Conservation (phyloP, 306 rosid genomes). For the Fragaria iinumae region DNA sequence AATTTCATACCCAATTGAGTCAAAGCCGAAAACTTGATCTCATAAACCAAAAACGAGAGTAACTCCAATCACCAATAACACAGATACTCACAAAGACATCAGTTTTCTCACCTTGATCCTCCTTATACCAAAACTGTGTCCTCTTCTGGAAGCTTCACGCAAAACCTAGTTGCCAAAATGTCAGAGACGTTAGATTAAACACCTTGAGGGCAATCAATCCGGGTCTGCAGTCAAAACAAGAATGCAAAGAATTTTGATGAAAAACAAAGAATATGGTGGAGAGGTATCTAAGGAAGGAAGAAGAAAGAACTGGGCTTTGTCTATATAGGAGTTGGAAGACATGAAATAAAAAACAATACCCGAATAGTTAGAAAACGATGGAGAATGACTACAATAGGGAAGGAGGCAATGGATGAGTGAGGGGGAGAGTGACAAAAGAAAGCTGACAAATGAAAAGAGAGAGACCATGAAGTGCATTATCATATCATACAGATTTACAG, state of each 20-base stretch:
- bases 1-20: neutral
- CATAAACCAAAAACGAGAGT: neutral
- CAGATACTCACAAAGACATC: neutral
- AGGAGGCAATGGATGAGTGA: conserved; percentile 24
- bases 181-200: conserved; percentile 17
- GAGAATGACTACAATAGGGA: conserved; percentile 42
- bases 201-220: conserved; percentile 5
- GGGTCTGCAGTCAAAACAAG: neutral
- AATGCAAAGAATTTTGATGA: conserved; percentile 9
- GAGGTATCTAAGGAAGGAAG: conserved; percentile 30
- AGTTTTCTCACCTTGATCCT: conserved; percentile 14
- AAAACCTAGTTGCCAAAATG: conserved; percentile 15
- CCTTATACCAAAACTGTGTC: neutral
- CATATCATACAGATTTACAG: neutral
- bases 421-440: conserved; percentile 34
- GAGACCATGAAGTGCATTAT: neutral
- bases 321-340: conserved; percentile 24
- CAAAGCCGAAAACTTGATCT: neutral
- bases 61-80: neutral
- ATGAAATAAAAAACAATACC: conserved; percentile 22
- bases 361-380: conserved; percentile 6
- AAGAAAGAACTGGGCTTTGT: conserved; percentile 18
- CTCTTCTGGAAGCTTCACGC: neutral
- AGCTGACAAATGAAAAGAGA: conserved; percentile 35
- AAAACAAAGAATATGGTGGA: conserved; percentile 4